phyloP scores from a whole-genome alignment of 192 early-diverging fungal genomes.

The Entomortierella parvispora region DNA sequence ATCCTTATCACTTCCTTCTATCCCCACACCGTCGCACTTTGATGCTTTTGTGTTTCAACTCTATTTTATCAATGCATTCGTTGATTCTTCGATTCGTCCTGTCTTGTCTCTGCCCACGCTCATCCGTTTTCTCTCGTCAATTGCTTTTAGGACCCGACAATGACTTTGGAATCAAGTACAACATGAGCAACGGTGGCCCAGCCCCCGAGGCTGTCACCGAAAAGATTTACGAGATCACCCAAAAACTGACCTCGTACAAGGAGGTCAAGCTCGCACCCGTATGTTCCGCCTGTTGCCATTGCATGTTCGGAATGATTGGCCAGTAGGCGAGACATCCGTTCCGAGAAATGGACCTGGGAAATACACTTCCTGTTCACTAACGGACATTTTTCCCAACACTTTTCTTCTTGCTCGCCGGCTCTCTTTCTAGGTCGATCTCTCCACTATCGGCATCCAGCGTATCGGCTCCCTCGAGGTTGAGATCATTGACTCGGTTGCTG shows the following conservation, averaged over 20 bases:
- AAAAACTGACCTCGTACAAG: conserved; percentile 74
- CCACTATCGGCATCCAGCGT: conserved; percentile 67
- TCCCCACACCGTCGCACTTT: neutral
- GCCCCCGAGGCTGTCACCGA: conserved; percentile 97
- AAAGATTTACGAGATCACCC: conserved; percentile 87
- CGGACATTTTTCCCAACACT: neutral
- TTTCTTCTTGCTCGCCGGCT: neutral
- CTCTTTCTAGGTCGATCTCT: conserved; percentile 72
- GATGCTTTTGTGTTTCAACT: neutral
- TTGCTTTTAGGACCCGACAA: conserved; percentile 76
- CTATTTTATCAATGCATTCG: conserved; percentile 6
- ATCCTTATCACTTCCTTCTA: neutral
- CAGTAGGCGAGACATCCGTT: neutral
- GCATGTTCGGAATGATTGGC: conserved; percentile 34
- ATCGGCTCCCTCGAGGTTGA: conserved; percentile 80
- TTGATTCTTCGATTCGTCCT: neutral
- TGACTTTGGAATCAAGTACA: conserved; percentile 99
- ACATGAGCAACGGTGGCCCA: conserved; percentile 95
- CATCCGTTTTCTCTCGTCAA: neutral
- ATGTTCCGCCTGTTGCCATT: conserved; percentile 3
- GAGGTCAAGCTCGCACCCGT: conserved; percentile 70
- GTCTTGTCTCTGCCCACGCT: neutral
- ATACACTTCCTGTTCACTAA: neutral
- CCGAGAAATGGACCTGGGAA: neutral
- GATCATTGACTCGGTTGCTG: conserved; percentile 87